A percentile compares a stretch with the other conserved stretches of the same genome.
Evolutionary conservation across 495 filamentous ascomycete genomes (phyloP).

Genomic region (Amniculicola lignicola): DNA sequence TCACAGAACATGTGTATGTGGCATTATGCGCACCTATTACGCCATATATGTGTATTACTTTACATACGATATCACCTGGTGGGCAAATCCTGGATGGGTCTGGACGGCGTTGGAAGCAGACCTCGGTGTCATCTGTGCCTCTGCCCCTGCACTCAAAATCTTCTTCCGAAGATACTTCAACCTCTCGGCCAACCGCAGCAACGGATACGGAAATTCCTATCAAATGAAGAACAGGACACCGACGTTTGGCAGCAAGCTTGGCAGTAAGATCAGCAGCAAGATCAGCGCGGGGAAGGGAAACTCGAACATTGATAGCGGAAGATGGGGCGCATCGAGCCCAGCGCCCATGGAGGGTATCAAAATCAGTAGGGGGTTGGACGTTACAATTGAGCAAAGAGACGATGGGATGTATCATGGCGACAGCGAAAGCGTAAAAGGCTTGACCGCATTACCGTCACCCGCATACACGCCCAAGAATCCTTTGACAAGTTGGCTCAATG

Average conservation of each 20-base stretch:
- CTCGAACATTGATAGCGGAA: neutral
- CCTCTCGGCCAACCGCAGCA: constrained; percentile 8
- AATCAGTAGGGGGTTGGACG: constrained; percentile 1
- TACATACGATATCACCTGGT: constrained; percentile 38
- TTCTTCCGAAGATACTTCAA: constrained; percentile 37
- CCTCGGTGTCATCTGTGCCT: constrained; percentile 39
- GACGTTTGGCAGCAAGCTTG: neutral
- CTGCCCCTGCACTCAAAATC: constrained; percentile 37
- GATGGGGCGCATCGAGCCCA: neutral
- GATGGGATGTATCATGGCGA: neutral
- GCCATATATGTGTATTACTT: constrained; percentile 26
- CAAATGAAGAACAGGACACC: neutral
- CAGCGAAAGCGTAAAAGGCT: neutral
- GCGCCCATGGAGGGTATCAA: constrained; percentile 14
- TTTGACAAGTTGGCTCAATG: no score
- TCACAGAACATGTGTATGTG: constrained; percentile 27
- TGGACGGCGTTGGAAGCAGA: constrained; percentile 36
- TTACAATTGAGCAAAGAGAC: constrained; percentile 17
- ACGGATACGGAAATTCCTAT: neutral
- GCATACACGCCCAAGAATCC: no score
- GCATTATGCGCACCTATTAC: constrained; percentile 32
- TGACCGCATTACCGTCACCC: constrained; percentile 21
- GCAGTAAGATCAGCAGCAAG: neutral
- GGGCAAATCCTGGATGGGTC: constrained; percentile 24
- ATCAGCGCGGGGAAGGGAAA: neutral